Evolutionary conservation across 257 asterid species (phyloP).

Genomic region (Petunia axillaris): DNA sequence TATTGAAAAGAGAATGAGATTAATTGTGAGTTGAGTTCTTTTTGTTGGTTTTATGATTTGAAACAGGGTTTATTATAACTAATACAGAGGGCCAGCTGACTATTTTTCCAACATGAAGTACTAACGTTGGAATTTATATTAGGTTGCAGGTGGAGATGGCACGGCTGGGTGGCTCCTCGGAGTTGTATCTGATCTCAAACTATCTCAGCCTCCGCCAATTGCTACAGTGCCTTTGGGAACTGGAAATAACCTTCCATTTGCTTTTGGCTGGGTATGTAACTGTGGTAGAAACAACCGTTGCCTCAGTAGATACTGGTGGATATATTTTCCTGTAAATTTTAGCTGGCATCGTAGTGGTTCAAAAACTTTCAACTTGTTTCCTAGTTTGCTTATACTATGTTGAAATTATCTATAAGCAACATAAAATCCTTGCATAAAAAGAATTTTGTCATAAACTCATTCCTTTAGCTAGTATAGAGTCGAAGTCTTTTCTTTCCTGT

Average conservation of each 20-base stretch:
- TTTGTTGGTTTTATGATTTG: neutral
- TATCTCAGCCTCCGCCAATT: constrained; percentile 89
- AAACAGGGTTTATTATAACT: neutral
- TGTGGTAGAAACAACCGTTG: constrained; percentile 13
- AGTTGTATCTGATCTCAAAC: constrained; percentile 89
- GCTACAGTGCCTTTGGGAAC: constrained; percentile 97
- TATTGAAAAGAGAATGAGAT: constrained; percentile 58
- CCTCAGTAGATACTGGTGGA: constrained; percentile 22
- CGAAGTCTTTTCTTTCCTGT: neutral
- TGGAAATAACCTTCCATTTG: constrained; percentile 93
- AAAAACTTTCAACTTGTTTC: constrained; percentile 2
- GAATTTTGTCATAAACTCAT: neutral
- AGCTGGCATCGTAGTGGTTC: neutral
- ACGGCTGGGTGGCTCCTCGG: constrained; percentile 99
- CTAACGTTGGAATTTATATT: constrained; percentile 28
- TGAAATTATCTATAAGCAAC: neutral
- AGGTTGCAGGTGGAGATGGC: constrained; percentile 99
- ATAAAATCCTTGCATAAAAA: neutral
- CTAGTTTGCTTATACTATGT: neutral
- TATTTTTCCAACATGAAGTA: constrained; percentile 2
- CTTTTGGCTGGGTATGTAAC: constrained; percentile 92
- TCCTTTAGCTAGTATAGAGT: neutral
- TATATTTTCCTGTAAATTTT: constrained; percentile 15
- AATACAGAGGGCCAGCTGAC: neutral
- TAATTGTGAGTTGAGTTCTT: constrained; percentile 69